Conservation (phyloP, 345 rosid genomes). For the Hypericum perforatum region DNA sequence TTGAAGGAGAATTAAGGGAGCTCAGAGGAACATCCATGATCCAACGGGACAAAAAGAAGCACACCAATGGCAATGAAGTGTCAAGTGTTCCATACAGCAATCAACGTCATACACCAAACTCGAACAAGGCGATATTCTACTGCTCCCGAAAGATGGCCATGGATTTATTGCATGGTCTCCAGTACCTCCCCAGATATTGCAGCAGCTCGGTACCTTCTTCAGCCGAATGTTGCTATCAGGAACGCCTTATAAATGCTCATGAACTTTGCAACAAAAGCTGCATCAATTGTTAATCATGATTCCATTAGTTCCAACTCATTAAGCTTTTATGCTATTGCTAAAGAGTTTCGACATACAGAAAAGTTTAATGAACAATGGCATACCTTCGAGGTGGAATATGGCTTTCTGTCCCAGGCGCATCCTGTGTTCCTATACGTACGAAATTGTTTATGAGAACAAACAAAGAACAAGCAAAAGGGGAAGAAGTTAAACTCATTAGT, state of each 20-base stretch:
- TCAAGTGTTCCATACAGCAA: no score
- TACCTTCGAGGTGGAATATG: slow-evolving; percentile 94
- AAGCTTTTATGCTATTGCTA: not conserved
- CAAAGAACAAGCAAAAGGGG: not conserved
- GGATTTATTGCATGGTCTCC: no score
- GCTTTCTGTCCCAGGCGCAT: slow-evolving; percentile 83
- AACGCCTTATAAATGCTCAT: slow-evolving; percentile 87
- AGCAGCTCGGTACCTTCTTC: no score
- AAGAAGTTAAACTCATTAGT: not conserved
- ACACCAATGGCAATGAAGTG: no score
- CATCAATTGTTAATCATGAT: slow-evolving; percentile 8
- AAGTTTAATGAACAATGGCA: slow-evolving; percentile 7
- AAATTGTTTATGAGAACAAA: not conserved
- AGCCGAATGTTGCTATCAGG: slow-evolving; percentile 38
- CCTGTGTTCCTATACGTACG: slow-evolving; percentile 53
- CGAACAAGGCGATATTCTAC: no score
- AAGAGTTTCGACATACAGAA: not conserved
- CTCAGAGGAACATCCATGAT: no score
- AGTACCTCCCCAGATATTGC: no score
- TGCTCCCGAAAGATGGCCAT: no score
- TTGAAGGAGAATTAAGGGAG: no score
- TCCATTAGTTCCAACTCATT: not conserved
- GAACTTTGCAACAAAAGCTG: slow-evolving; percentile 93
- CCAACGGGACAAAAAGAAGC: no score
- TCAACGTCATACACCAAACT: no score